Evolutionary conservation across 2,329 filamentous ascomycete species (phyloP), one percentile per base, ranked within the genome.

Genomic region (Camillea tinctor): DNA sequence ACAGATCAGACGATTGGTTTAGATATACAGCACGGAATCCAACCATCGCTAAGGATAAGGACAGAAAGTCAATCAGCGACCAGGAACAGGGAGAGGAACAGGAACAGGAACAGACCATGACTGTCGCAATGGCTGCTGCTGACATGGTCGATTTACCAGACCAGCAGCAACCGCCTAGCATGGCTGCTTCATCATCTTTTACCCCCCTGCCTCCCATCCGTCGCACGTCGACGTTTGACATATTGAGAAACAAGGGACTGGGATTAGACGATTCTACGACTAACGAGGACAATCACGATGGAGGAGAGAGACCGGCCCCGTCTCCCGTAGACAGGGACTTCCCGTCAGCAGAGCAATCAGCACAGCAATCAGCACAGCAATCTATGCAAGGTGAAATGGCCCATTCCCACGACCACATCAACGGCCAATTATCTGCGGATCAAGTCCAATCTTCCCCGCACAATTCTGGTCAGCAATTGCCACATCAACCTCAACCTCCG

Each of bases 161-260:
- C 24, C 61, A 55, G 20, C 21, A 53, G 9, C 57, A 57, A n/a
- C 50, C 52, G 17, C 57, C 52, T 22, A 54, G 49, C 13, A 50
- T 50, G 7, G 40, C 23, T 26, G 63, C 50, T 21, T 57, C 56
- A n/a, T 76, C 80, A 1, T 85, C 83, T 1, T 88, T 88, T 63
- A 74, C 81, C 21, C 83, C 83, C 1, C 71, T 88, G 44, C 85
- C 86, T 2, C 84, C 83, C 1, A 86, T 88, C 60, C 79, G 84
- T 52, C 79, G 84, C 30, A 80, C 79, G 15, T 87, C 85, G 17
- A 84, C 82, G 3, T 84, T 88, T 70, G 81, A 81, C 50, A 67
- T 79, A 30, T 65, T 82, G 58, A 71, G 71, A 40, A 73, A 68
- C 57, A 76, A 74, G 58, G 75, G 74, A 44, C 50, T 64, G 8